phyloP scores from a whole-genome alignment of 805 yeast species.

The Wickerhamomyces bovis region DNA sequence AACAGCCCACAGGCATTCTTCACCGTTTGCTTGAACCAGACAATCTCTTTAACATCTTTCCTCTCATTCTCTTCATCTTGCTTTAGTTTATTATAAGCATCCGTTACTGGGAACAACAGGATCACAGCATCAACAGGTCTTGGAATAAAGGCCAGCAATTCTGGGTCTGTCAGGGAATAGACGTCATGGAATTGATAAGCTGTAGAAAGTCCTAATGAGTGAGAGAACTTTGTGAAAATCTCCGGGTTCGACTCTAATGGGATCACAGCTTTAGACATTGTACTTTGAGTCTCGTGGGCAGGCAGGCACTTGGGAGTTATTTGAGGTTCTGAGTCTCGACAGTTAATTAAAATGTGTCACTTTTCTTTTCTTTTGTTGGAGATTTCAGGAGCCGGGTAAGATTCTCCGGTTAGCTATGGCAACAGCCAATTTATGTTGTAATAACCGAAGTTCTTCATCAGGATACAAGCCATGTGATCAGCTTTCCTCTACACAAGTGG shows the following conservation, averaged over 20 bases:
- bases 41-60: constrained; percentile 25
- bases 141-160: constrained; percentile 73
- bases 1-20: constrained; percentile 90
- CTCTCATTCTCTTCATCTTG: constrained; percentile 30
- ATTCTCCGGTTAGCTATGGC: no score
- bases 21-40: constrained; percentile 85
- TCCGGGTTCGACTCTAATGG: constrained; percentile 91
- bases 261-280: constrained; percentile 42
- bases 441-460: no score
- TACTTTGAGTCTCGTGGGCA: neutral
- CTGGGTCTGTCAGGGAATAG: constrained; percentile 78
- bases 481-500: no score
- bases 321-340: no score
- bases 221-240: constrained; percentile 66
- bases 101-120: constrained; percentile 77
- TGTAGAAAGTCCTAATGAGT: constrained; percentile 58
- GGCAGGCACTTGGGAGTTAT: no score
- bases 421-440: no score
- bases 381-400: neutral
- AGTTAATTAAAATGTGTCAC: no score
- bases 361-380: neutral
- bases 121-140: constrained; percentile 72
- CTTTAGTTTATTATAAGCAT: constrained; percentile 49
- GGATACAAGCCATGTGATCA: no score
- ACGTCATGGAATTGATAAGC: constrained; percentile 68